These are phyloP conservation scores for Neopestalotiopsis clavispora DNA, from an alignment of 2,329 filamentous ascomycete species.

Conservation along the genomic window DNA sequence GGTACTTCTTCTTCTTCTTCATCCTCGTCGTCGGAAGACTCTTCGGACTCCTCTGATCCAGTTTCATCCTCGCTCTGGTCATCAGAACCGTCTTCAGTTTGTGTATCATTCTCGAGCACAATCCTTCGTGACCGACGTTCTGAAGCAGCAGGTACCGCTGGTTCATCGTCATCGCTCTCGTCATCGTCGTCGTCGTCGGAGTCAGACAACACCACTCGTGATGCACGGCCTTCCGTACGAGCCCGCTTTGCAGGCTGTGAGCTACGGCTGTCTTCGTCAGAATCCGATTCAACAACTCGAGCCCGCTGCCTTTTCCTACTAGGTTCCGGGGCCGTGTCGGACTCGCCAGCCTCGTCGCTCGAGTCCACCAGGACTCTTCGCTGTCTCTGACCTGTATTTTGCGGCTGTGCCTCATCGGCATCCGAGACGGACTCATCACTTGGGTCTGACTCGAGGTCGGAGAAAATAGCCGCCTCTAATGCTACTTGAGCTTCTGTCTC, in stretches of 20 bases:
- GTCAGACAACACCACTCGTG: constrained; percentile 26
- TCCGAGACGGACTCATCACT: constrained; percentile 3
- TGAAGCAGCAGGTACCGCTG: neutral
- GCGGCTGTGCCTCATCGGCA: neutral
- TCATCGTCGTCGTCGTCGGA: constrained; percentile 29
- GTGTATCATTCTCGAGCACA: neutral
- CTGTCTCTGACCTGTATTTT: neutral
- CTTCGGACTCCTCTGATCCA: constrained; percentile 22
- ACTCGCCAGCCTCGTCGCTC: constrained; percentile 21
- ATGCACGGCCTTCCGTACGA: constrained; percentile 22
- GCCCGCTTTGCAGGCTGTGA: constrained; percentile 14
- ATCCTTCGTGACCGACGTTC: neutral
- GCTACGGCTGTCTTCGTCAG: constrained; percentile 30
- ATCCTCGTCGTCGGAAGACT: constrained; percentile 20
- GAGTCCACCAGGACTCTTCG: constrained; percentile 16
- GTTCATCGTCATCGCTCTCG: constrained; percentile 2
- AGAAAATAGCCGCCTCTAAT: constrained; percentile 22
- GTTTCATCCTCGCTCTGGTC: constrained; percentile 19
- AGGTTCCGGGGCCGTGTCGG: constrained; percentile 19
- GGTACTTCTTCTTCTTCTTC: constrained; percentile 18
- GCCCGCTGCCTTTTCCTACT: neutral
- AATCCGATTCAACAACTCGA: constrained; percentile 18
- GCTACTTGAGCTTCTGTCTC: neutral
- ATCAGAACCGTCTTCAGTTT: constrained; percentile 25
- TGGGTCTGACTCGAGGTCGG: constrained; percentile 28